Percentiles rank a stretch among this genome's conserved stretches.
phyloP scores from a whole-genome alignment of 345 rosid species.

The Acer campestre region DNA sequence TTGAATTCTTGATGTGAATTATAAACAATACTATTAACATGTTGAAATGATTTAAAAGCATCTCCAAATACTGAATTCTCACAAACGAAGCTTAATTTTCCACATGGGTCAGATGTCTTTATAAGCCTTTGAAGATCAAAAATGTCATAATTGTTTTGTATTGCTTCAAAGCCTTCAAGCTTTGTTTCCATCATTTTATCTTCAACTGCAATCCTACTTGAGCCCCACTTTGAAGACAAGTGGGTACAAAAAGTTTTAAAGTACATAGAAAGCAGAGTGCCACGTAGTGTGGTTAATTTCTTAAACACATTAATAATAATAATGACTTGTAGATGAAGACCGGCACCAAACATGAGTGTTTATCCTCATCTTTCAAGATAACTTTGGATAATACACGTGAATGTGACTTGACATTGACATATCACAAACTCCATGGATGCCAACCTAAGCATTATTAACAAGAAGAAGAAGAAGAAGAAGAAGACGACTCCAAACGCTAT shows the following conservation, averaged over 20 bases:
- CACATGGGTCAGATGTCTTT: slow-evolving; percentile 22
- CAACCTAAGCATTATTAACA: too few species aligned
- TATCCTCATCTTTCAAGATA: slow-evolving; percentile 22
- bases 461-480: too few species aligned
- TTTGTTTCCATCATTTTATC: slow-evolving; percentile 29
- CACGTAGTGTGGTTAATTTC: not conserved
- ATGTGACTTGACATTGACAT: slow-evolving; percentile 14
- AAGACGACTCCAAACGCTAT: too few species aligned
- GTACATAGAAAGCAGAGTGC: not conserved
- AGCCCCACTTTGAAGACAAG: slow-evolving; percentile 17
- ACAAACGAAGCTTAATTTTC: not conserved
- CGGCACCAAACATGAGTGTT: slow-evolving; percentile 21
- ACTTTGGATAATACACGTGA: slow-evolving; percentile 11
- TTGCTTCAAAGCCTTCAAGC: not conserved
- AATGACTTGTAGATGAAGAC: slow-evolving; percentile 8
- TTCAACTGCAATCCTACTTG: slow-evolving; percentile 20
- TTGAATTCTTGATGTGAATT: too few species aligned
- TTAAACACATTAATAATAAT: not conserved
- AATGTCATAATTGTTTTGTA: slow-evolving; percentile 17
- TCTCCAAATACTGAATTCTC: not conserved
- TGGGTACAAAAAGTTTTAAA: not conserved
- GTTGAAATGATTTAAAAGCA: too few species aligned
- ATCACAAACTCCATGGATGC: too few species aligned
- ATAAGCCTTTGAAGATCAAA: slow-evolving; percentile 1
- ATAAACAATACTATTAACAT: too few species aligned